Evolutionary conservation across 352 stramenopile species (phyloP), one percentile per base, ranked within the genome.

Genomic region (Globisporangium cylindrosporum): DNA sequence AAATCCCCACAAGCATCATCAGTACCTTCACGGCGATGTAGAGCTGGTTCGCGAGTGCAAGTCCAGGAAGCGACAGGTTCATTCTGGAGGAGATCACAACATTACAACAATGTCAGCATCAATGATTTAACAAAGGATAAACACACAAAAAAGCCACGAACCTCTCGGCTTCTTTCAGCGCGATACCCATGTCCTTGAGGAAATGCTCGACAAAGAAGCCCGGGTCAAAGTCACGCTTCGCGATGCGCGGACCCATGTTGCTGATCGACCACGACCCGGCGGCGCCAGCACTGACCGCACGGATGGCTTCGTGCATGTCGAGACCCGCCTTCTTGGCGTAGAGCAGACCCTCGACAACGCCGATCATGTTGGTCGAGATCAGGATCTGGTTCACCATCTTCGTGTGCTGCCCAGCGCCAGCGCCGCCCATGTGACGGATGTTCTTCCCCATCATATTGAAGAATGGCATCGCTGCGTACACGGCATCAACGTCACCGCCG

Each of bases 341-440:
- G 36, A 97, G 66, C 60, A 97, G 71, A 7, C 89, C 84, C 76
- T 97, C 91, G 12, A 92, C 86, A 12, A 97, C 86, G 38, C 90
- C 91, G 60, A 97, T 94, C 89, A 95, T 95, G 69, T 90, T 93
- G 54, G 86, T 93, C 48, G 86, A 82, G 62, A 95, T 95, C 72
- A 94, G 65, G 68, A 95, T 92, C 68, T 98, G 91, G 73, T 97
- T 97, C 63, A 97, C 90, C 88, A 97, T 96, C 80, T 97, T 97
- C 20, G 91, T 96, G 69, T 96, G 86, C 66, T 97, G 89, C 0
- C 91, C 91, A 38, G 87, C 80, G 4, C 91, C 92, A 20, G 89
- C 66, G 12, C 78, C 77, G 29, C 92, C 92, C 86, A 97, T 97
- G 74, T 97, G 88, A 10, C 86, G 83, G 64, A 97, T 80, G 46